A percentile compares a stretch with the other conserved stretches of the same genome.
Evolutionary conservation across 2,329 filamentous ascomycete species (phyloP).

Genomic region (Tolypocladium amazonense): DNA sequence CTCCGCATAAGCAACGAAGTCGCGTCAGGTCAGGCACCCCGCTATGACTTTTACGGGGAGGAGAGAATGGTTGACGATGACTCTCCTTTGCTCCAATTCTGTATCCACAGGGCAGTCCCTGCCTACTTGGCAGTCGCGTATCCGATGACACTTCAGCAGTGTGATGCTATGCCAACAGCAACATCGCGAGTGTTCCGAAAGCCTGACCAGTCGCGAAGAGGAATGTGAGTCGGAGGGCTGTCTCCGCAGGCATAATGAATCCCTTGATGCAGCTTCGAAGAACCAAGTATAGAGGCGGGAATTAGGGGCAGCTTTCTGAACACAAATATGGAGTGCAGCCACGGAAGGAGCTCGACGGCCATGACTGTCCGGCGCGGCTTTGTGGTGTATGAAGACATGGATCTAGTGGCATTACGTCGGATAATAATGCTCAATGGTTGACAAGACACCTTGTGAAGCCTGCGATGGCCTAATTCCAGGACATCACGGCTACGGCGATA

Average conservation of each 20-base stretch:
- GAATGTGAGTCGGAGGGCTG: constrained; percentile 12
- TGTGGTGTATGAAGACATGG: no score
- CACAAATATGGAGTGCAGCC: no score
- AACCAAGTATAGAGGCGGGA: background rate
- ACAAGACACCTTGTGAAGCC: no score
- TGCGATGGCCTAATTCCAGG: no score
- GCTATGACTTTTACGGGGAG: constrained; percentile 20
- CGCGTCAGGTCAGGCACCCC: background rate
- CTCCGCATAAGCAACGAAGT: constrained; percentile 4
- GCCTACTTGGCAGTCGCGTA: constrained; percentile 26
- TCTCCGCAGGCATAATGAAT: background rate
- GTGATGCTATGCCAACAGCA: constrained; percentile 24
- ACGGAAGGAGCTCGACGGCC: no score
- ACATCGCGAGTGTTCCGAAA: constrained; percentile 21
- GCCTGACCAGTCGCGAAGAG: constrained; percentile 19
- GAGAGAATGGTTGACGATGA: constrained; percentile 15
- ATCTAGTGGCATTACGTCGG: no score
- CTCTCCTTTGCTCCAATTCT: no score
- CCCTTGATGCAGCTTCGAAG: background rate
- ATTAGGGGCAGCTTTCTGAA: background rate
- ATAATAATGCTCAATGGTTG: no score
- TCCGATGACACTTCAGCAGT: constrained; percentile 19
- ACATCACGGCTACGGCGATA: no score
- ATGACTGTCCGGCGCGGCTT: no score
- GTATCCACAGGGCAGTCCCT: constrained; percentile 13